Conservation (phyloP, 1,284 basidiomycete genomes). For the Puccinia hordei region DNA sequence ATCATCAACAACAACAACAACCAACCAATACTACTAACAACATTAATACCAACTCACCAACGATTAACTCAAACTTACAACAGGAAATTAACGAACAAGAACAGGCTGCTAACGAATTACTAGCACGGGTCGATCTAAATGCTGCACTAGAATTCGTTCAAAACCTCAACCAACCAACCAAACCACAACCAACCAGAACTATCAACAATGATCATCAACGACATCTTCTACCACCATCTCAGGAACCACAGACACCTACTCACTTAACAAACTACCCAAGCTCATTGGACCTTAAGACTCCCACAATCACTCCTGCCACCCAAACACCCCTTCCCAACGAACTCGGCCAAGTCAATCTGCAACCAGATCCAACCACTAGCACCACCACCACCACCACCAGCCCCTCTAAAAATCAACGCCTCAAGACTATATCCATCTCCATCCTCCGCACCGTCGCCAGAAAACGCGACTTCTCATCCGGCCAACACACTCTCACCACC, state of each 20-base stretch:
- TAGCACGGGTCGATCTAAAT: background rate
- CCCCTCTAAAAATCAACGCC: background rate
- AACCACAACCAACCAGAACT: background rate
- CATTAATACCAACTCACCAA: no score
- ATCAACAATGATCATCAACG: background rate
- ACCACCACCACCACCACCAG: background rate
- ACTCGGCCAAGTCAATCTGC: background rate
- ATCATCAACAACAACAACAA: no score
- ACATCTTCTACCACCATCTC: background rate
- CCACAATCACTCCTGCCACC: background rate
- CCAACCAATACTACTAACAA: no score
- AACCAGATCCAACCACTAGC: background rate
- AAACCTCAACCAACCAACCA: no score
- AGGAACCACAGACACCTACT: background rate
- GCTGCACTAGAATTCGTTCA: constrained; percentile 10
- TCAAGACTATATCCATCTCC: constrained; percentile 32
- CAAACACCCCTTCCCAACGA: background rate
- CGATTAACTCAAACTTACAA: no score
- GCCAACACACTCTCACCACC: background rate
- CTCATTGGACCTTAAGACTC: background rate
- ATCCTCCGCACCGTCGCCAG: background rate
- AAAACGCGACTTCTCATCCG: constrained; percentile 5
- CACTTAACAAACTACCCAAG: background rate
- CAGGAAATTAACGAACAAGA: background rate
- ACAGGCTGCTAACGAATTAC: background rate